Percentiles rank a stretch among this genome's conserved stretches.
Evolutionary conservation across 768 basidiomycete genomes (phyloP).

Genomic region (Rhodotorula taiwanensis): DNA sequence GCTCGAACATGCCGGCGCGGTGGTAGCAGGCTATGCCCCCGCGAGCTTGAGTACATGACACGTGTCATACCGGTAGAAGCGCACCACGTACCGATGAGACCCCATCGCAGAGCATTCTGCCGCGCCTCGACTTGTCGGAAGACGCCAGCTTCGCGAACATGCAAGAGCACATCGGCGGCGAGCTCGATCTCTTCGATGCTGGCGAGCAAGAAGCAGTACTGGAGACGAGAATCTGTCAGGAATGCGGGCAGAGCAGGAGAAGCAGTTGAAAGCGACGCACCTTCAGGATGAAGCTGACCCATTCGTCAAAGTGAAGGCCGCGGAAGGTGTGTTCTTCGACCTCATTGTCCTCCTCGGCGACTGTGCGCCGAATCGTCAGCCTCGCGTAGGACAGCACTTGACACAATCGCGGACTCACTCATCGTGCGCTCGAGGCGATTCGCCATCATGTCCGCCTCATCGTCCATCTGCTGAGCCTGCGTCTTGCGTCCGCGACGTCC

Average conservation of each 20-base stretch:
- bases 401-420: constrained; percentile 35
- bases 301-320: constrained; percentile 72
- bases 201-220: constrained; percentile 72
- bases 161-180: constrained; percentile 68
- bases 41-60: neutral
- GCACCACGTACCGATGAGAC: constrained; percentile 60
- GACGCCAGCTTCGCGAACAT: constrained; percentile 66
- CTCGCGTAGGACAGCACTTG: neutral
- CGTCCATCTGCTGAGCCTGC: constrained; percentile 39
- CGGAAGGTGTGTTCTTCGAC: constrained; percentile 64
- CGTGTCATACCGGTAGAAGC: neutral
- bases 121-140: constrained; percentile 51
- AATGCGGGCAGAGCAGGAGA: neutral
- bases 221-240: constrained; percentile 30
- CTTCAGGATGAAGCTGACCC: constrained; percentile 79
- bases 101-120: constrained; percentile 67
- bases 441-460: constrained; percentile 45
- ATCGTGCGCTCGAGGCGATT: constrained; percentile 44
- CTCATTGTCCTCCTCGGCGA: constrained; percentile 51
- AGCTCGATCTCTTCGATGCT: constrained; percentile 57
- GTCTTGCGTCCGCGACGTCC: constrained; percentile 18
- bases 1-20: constrained; percentile 52
- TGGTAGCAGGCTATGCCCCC: constrained; percentile 62
- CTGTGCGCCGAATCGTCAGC: neutral
- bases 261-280: constrained; percentile 47